Evolutionary conservation across 371 early-diverging fungal genomes (phyloP).

Genomic region (Quaeritorhiza haematococci): DNA sequence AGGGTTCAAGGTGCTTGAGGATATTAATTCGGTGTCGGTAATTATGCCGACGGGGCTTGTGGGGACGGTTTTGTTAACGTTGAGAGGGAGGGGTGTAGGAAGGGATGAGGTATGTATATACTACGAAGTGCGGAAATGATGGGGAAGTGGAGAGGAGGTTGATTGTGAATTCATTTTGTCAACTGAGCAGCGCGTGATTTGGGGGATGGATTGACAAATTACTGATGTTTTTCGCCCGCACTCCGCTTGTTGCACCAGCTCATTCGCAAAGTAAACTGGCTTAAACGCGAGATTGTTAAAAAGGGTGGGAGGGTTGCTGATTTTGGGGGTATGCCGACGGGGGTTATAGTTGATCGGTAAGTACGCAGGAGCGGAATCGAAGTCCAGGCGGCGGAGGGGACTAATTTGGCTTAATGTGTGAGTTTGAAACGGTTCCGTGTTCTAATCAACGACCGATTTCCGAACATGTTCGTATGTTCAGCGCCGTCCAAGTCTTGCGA

Average conservation of each 20-base stretch:
- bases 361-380: too few species aligned
- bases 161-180: too few species aligned
- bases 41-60: constrained; percentile 85
- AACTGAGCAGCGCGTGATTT: too few species aligned
- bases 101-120: constrained; percentile 51
- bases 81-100: constrained; percentile 82
- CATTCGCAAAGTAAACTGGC: constrained; percentile 75
- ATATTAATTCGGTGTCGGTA: constrained; percentile 45
- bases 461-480: constrained; percentile 5
- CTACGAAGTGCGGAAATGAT: neutral
- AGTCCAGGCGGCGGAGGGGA: too few species aligned
- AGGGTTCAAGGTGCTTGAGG: constrained; percentile 34
- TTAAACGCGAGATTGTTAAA: constrained; percentile 58
- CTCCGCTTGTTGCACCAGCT: constrained; percentile 25
- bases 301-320: constrained; percentile 83
- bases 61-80: constrained; percentile 74
- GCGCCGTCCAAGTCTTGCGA: constrained; percentile 60
- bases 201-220: too few species aligned
- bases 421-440: too few species aligned
- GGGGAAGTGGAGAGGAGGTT: neutral
- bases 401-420: too few species aligned
- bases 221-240: too few species aligned
- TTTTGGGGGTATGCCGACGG: constrained; percentile 59
- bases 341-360: constrained; percentile 38
- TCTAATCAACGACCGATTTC: too few species aligned